Base-by-base conservation (phyloP, 345 rosid species). In the Abelmoschus esculentus region DNA sequence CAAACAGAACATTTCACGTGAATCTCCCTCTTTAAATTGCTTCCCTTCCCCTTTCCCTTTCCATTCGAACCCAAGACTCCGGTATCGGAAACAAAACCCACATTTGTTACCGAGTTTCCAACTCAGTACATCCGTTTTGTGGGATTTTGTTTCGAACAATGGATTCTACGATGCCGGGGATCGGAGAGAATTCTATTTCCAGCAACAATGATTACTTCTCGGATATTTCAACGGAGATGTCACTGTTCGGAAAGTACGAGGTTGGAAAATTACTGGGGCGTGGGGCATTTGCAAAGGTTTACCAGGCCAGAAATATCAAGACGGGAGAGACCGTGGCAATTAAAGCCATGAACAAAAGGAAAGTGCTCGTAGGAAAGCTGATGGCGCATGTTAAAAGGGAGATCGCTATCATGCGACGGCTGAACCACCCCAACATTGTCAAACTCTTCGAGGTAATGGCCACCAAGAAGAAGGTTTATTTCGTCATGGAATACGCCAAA, bases 241-340 rank as follows among this genome's bases (percentile, higher is more conserved):
- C 42, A 10, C 72, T 90, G 18, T 76, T 91, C 56, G 95, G 85
- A 1, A 91, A 87, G 58, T 93, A 93, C 79, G 97, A 91, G 80
- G 13, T 93, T 0, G 97, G 97, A n/a, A 87, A 76, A 75, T 34
- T 91, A 38, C 80, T 91, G 26, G 98, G 98, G 0, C 68, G 78
- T 13, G 98, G 97, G 0, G 97, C 98, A 5, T 93, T 89, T 76
- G 97, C 88, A 0, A 93, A 93, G 68, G 98, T 93, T 56, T 91
- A 93, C 76, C 84, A 86, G 67, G 95, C 82, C 3, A 61, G 96
- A 6, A 72, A 86, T 75, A 49, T 86, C 0, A 18, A 42, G 0
- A 93, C 91, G 1, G 97, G 95, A 4, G 87, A 86, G 73, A 84
- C 89, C 78, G 98, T 89, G 8, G 97, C 97, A 49, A 86, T 93